Base-by-base conservation (phyloP, 2,329 filamentous ascomycete genomes). In the Cytospora chrysosperma region DNA sequence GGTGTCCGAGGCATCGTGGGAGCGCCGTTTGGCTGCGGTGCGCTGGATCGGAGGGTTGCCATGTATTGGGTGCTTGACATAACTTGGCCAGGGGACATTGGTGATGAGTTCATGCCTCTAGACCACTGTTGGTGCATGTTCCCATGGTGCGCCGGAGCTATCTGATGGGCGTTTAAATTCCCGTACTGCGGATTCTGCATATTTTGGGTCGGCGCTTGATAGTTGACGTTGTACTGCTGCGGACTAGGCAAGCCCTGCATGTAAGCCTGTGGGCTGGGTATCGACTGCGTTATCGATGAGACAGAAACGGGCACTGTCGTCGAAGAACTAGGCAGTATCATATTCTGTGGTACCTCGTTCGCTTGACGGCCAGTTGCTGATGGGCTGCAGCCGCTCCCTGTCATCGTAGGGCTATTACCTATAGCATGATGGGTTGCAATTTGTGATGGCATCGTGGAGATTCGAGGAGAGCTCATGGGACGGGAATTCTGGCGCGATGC, bases 251-350 rank as follows among this genome's bases (percentile, higher is more conserved):
- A 24, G 37, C 51, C 51, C 40, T 54, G 58, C 27, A 30, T 19
- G 27, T 61, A 55, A 10, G 27, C n/a, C 28, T 55, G 59, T 34
- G 59, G 59, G 30, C 52, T 55, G 21, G 40, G 37, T 37, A 55
- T 55, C 19, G 59, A 28, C 51, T 61, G 59, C n/a, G 9, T n/a
- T 51, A 61, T 61, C 21, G 43, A 37, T n/a, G 51, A 28, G 2
- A 15, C 19, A 49, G 59, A 34, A 30, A 34, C 26, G n/a, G 52
- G 17, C 6, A 24, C 19, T 3, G 24, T 30, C 17, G 57, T 12
- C 7, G 53, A 40, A 28, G 61, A 47, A 43, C 47, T 61, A 21
- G 50, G 34, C 17, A 59, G 47, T 28, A 61, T 17, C 3, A 61
- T 15, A 24, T 28, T 40, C 43, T 21, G 21, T 19, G 64, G 49